Base-by-base conservation (phyloP, 1,284 basidiomycete genomes). In the Sutorius eximius region DNA sequence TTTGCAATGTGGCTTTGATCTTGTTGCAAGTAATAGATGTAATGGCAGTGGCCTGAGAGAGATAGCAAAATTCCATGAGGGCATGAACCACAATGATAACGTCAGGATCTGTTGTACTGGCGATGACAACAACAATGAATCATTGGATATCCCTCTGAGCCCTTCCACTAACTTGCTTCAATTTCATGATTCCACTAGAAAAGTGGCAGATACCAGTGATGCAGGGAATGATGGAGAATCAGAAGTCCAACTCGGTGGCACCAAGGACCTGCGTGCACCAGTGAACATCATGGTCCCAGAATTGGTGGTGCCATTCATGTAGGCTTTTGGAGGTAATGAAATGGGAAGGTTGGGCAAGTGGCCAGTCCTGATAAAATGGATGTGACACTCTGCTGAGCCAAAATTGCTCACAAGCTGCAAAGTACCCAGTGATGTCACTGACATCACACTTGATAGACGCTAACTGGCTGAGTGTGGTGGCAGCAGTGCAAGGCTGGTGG, bases 1-100 rank as follows among this genome's bases (percentile, higher is more conserved):
- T 27, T 3, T 45, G 9, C 5, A 59, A 15, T 0, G 38, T 16
- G 10, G 12, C 5, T 7, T 22, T 12, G 6, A 61, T 58, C 36
- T 45, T 47, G 1, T 51, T 7, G 1, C 37, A 4, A 11, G 32
- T 37, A 1, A 15, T n/a, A 0, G 68, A 58, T 40, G 58, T 51
- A 34, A 59, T 40, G 3, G 12, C 6, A 0, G 20, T 34, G 0
- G 52, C 48, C 20, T 60, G 59, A 7, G 36, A 34, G 1, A 52
- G 36, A 18, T 57, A 60, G 9, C 8, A 1, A 40, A 74, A 75
- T 40, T 74, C 67, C 37, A 70, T 57, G 2, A 74, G 58, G 8
- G 68, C 58, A 20, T 57, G 55, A 12, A 75, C 45, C 0, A 62
- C 64, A 20, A 55, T 56, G 16, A 73, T 43, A 38, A 73, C 62